Evolutionary conservation across 805 yeast genomes (phyloP), one percentile per base, ranked within the genome.

Genomic region (Wickerhamiella occidentalis): DNA sequence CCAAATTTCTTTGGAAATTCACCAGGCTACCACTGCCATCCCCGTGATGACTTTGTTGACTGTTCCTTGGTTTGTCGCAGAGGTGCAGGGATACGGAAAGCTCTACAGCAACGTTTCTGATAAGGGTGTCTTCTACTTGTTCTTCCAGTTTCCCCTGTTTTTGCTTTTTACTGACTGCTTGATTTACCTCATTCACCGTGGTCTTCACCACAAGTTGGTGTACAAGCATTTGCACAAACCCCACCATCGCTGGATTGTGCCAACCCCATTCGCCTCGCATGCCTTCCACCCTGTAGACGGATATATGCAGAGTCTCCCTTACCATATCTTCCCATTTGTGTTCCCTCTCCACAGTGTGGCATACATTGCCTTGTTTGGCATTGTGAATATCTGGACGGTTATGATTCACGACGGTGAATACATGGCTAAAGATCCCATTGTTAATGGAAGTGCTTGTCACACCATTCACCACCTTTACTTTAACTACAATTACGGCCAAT

Each of bases 271-370:
- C 69, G 98, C 98, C 0, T 85, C 95, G 7, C 96, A 88, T 63
- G 96, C 97, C 22, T 92, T 92, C 86, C 95, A 92, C 67, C 97
- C 98, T 12, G 83, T 92, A 48, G 98, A 92, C 60, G 98, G 98
- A 36, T 92, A 84, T 71, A 71, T 78, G 52, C 98, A 92, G 72
- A 82, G 94, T 33, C 64, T 92, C 55, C 96, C 98, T 12, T 92
- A 92, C 70, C 98, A 92, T 66, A 58, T 87, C 52, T 92, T 76
- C 69, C 97, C 97, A 52, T 77, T 92, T 65, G 52, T 92, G 26
- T 85, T 92, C 79, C 97, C 97, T 40, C 74, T 92, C 58, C 88
- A 92, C 70, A 92, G 88, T 69, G 69, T 85, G 22, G 77, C 85
- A 19, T 92, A 90, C 66, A 73, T 92, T 62, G 58, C 78, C 15